These are phyloP conservation scores for Colletotrichum spaethianum DNA, from an alignment of 2,329 filamentous ascomycete genomes.

Conservation along the genomic window DNA sequence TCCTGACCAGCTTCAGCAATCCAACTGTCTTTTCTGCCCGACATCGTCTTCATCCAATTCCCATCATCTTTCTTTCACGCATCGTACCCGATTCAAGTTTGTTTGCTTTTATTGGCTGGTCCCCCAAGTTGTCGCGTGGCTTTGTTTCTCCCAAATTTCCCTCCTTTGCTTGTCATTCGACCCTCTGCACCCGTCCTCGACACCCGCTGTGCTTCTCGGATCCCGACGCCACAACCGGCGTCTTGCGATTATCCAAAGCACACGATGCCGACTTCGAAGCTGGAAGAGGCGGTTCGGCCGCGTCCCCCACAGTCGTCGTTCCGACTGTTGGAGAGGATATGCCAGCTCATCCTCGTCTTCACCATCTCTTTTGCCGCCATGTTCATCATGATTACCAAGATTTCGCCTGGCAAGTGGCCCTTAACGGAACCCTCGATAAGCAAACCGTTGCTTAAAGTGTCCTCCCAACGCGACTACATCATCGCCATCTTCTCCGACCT, in stretches of 20 bases:
- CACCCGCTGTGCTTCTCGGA: not conserved
- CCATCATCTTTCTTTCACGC: constrained; percentile 15
- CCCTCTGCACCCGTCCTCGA: not conserved
- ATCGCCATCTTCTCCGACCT: constrained; percentile 67
- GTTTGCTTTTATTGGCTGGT: not conserved
- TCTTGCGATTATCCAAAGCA: not conserved
- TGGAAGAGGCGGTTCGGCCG: constrained; percentile 28
- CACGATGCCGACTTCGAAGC: constrained; percentile 24
- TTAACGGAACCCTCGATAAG: constrained; percentile 36
- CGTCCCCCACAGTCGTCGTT: constrained; percentile 29
- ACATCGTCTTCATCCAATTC: constrained; percentile 10
- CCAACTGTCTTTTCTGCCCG: constrained; percentile 11
- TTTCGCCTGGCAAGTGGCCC: constrained; percentile 40
- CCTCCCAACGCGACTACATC: constrained; percentile 36
- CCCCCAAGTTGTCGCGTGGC: not conserved
- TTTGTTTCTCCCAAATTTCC: not conserved
- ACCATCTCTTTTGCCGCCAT: constrained; percentile 38
- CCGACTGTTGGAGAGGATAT: constrained; percentile 32
- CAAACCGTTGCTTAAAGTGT: constrained; percentile 30
- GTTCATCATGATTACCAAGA: constrained; percentile 41
- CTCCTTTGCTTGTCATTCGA: not conserved
- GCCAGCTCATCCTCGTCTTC: constrained; percentile 39
- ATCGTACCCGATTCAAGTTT: not conserved
- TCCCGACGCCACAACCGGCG: not conserved
- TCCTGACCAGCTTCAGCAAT: constrained; percentile 18